Evolutionary conservation across 1,284 basidiomycete genomes (phyloP).

Genomic region (Marasmius oreades): DNA sequence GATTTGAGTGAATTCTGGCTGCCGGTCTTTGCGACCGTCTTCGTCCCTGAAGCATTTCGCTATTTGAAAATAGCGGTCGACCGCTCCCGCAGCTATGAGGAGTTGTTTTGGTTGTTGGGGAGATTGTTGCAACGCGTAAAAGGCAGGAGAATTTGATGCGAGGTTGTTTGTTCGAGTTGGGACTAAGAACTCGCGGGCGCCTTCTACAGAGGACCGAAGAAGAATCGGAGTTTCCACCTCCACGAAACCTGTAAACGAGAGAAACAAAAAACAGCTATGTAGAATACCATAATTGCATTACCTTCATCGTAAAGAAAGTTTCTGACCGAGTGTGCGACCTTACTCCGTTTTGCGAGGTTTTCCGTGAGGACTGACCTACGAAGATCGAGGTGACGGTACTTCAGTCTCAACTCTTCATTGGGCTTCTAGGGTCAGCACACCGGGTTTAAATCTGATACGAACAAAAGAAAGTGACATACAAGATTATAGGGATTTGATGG

Average conservation of each 20-base stretch:
- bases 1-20: constrained; percentile 96
- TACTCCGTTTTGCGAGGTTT: constrained; percentile 79
- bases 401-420: constrained; percentile 81
- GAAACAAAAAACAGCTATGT: constrained; percentile 13
- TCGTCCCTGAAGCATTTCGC: constrained; percentile 96
- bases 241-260: constrained; percentile 61
- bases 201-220: constrained; percentile 92
- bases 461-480: constrained; percentile 50
- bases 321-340: constrained; percentile 76
- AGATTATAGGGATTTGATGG: constrained; percentile 73
- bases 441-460: constrained; percentile 12
- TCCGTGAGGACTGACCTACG: constrained; percentile 68
- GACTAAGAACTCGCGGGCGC: constrained; percentile 92
- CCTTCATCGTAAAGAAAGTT: constrained; percentile 73
- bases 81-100: constrained; percentile 85
- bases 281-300: constrained; percentile 26
- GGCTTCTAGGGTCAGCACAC: constrained; percentile 44
- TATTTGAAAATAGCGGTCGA: constrained; percentile 90
- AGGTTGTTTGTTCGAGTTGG: constrained; percentile 63
- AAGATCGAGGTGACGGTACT: constrained; percentile 87
- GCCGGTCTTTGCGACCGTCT: constrained; percentile 89
- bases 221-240: constrained; percentile 94
- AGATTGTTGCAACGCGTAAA: constrained; percentile 92
- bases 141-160: constrained; percentile 46
- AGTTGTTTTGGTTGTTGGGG: constrained; percentile 97